Base-by-base conservation (phyloP, 2,329 filamentous ascomycete species). In the Alternaria longipes region DNA sequence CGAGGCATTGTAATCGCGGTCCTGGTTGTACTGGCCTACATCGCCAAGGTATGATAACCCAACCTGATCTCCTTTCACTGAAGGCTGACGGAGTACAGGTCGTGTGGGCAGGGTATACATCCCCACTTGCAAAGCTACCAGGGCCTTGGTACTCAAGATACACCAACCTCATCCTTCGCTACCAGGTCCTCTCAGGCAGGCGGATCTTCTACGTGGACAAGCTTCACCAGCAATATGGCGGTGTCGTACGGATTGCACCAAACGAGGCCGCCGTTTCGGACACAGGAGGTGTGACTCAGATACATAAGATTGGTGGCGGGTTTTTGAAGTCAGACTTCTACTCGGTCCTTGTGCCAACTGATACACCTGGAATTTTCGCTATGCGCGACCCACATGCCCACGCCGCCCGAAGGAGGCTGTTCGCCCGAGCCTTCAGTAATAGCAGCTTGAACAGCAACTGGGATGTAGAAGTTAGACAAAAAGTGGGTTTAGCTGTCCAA, bases 291-390 rank as follows among this genome's bases (percentile, higher is more conserved):
- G 67, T 69, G 16, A 61, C 64, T 24, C 65, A 73, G 24, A 75
- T 77, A 18, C 73, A 77, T 47, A 71, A 69, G 41, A 75, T 80
- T 5, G 80, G 80, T 1, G 76, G 77, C 24, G 77, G 77, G 5
- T 83, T 81, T 50, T 62, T 73, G 4, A 84, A 84, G 60, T 76
- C 72, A 2, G 62, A 72, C 3, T 83, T 78, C 28, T 30, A 30
- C 28, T 11, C 28, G 8, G 28, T 11, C 28, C 8, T 30, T 30
- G 11, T 11, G 3, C 28, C 28, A 30, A 30, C 28, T 11, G 8
- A 30, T 30, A 30, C 28, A 30, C 28, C 28, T 30, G 28, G 28
- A 9, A 9, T 30, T 3, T 30, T 30, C 28, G 28, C 28, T 30
- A 30, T 30, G 77, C 70, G 66, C 1, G 74, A 80, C 44, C 70